Conservation (phyloP, 495 filamentous ascomycete species). For the Penicillium paxilli region DNA sequence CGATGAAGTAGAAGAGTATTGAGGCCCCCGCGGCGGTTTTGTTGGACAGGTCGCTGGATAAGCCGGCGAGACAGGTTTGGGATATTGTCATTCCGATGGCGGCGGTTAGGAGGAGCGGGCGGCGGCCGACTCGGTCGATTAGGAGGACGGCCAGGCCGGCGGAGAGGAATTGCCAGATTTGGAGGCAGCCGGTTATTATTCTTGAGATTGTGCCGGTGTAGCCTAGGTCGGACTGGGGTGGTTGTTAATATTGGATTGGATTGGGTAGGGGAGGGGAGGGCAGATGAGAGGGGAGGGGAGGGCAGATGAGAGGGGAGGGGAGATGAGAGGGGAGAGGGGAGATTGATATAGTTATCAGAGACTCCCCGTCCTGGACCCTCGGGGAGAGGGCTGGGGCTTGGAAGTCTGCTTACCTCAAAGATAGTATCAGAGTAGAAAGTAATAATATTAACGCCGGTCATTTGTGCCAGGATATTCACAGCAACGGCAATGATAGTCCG, state of each 20-base stretch:
- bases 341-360: too few species aligned
- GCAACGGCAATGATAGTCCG: constrained; percentile 23
- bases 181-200: constrained; percentile 23
- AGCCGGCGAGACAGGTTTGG: constrained; percentile 57
- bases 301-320: too few species aligned
- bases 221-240: constrained; percentile 3
- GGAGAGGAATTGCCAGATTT: constrained; percentile 28
- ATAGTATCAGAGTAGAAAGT: constrained; percentile 31
- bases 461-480: constrained; percentile 26
- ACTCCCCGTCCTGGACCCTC: too few species aligned
- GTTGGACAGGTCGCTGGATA: constrained; percentile 29
- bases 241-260: neutral
- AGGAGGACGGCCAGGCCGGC: constrained; percentile 25
- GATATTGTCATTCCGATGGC: constrained; percentile 57
- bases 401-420: constrained; percentile 10
- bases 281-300: too few species aligned
- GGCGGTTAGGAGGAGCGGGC: constrained; percentile 62
- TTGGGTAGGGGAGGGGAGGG: too few species aligned
- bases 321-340: too few species aligned
- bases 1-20: constrained; percentile 59
- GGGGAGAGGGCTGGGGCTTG: too few species aligned
- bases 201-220: constrained; percentile 22
- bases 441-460: constrained; percentile 30
- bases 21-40: constrained; percentile 32
- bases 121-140: constrained; percentile 28